Evolutionary conservation across 2,329 filamentous ascomycete genomes (phyloP), one percentile per base, ranked within the genome.

Genomic region (Thermoascus crustaceus): DNA sequence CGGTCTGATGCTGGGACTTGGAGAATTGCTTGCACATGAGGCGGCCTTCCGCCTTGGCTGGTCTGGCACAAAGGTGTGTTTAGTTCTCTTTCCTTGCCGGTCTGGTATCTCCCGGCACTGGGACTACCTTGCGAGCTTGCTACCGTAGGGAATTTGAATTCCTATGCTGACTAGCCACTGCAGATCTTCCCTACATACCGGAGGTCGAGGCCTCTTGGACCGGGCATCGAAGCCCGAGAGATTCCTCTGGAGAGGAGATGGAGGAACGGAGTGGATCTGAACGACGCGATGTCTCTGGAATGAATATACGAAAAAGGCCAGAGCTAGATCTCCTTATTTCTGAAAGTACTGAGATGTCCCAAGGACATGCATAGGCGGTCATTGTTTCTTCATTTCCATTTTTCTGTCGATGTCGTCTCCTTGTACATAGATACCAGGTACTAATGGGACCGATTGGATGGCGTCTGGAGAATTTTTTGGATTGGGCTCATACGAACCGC

Each of bases 1-100:
- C 65, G 91, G 91, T 30, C 76, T 98, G 71, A 98, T 98, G 91
- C 67, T 98, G 53, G 91, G 91, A 2, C 95, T 98, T 55, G 91
- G 91, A 48, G 91, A 98, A 67, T 67, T 98, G 34, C 89, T 98
- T 61, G 91, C 91, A 36, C 91, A 98, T 57, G 91, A 98, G 67
- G 82, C 85, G 33, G 91, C 91, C 2, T 98, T 89, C 57, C 72
- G 89, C 53, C 68, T 96, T 49, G 91, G 91, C 41, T 98, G 91
- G 91, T 80, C 83, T 45, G 82, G 82, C 36, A 96, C 91, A 41
- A 94, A 91, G 78, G 91, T 95, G 72, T 30, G 75, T 46, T 18
- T 1, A 4, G 7, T 14, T n/a, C 11, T 9, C 11, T 14, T 23
- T n/a, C 18, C 40, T 39, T 20, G 44, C 35, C 22, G 3, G 6